Percentiles rank a stretch among this genome's conserved stretches.
Conservation (phyloP, 345 rosid species). For the Moricandia moricandioides region DNA sequence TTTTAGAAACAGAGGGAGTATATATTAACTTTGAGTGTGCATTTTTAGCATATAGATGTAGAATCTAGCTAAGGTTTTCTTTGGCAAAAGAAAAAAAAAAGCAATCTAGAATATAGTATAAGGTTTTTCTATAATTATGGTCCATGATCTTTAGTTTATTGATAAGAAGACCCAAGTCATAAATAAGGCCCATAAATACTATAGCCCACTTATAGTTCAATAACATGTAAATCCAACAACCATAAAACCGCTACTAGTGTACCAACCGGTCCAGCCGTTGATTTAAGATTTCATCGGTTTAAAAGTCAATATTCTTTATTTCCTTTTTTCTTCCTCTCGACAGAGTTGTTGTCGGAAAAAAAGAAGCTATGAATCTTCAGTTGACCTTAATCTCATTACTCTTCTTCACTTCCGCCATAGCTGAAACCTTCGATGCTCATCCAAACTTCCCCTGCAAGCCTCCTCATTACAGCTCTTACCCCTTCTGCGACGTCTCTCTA, state of each 20-base stretch:
- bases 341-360: not conserved
- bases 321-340: not conserved
- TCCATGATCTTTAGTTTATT: not conserved
- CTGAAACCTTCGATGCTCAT: slow-evolving; percentile 14
- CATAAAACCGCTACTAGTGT: not conserved
- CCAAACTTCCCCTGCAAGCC: slow-evolving; percentile 61
- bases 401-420: slow-evolving; percentile 33
- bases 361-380: slow-evolving; percentile 28
- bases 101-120: not conserved
- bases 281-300: not conserved
- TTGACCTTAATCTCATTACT: slow-evolving; percentile 11
- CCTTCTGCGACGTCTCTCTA: slow-evolving; percentile 69
- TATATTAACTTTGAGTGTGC: no score
- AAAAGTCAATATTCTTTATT: not conserved
- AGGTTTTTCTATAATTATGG: not conserved
- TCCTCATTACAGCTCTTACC: slow-evolving; percentile 47
- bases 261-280: not conserved
- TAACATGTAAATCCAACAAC: not conserved
- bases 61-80: no score
- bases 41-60: no score
- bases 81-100: no score
- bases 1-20: no score
- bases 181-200: slow-evolving; percentile 1
- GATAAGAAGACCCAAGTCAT: not conserved
- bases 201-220: not conserved